These are phyloP conservation scores for Hibiscus tridactylites DNA, from an alignment of 345 rosid species.

Conservation along the genomic window DNA sequence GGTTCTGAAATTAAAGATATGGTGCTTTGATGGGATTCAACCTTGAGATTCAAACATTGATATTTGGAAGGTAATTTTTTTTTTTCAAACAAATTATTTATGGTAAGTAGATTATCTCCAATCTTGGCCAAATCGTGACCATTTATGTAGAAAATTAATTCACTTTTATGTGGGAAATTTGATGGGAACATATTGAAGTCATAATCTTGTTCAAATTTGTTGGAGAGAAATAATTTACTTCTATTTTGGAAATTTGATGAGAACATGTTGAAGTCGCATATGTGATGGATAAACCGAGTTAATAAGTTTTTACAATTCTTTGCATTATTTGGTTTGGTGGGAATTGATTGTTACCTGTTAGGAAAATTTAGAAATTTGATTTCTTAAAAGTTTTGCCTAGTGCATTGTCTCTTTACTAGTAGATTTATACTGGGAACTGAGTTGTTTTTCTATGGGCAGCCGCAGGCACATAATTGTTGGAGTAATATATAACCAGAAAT, in stretches of 20 bases:
- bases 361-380: background rate
- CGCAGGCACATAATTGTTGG: background rate
- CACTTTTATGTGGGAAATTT: background rate
- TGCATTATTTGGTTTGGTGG: background rate
- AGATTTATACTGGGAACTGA: slow-evolving; percentile 16
- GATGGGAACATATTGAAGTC: background rate
- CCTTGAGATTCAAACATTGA: slow-evolving; percentile 12
- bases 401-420: background rate
- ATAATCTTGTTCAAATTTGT: background rate
- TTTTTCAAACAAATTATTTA: background rate
- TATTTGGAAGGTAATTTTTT: background rate
- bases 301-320: background rate
- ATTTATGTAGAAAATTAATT: background rate
- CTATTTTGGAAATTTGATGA: background rate
- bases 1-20: slow-evolving; percentile 5
- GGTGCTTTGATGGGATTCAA: slow-evolving; percentile 11
- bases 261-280: too few relatives aligned
- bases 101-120: background rate
- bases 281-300: background rate
- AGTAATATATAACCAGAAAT: background rate
- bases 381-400: background rate
- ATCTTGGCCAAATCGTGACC: background rate
- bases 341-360: background rate
- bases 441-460: slow-evolving; percentile 26
- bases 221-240: background rate